phyloP scores from a whole-genome alignment of 352 stramenopile genomes.

The Globisporangium ultimum region DNA sequence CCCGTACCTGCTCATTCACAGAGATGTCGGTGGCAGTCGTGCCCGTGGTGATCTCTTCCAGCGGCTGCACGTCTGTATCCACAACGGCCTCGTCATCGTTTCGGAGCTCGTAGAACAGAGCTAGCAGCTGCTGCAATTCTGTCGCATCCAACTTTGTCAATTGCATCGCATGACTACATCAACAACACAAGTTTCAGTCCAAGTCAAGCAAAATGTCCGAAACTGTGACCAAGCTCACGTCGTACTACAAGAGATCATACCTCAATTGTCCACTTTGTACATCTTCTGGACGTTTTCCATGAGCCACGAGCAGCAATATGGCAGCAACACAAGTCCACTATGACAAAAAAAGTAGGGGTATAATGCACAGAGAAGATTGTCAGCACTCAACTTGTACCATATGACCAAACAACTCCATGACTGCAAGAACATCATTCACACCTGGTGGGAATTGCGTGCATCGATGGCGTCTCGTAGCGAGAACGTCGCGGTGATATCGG shows the following conservation, averaged over 20 bases:
- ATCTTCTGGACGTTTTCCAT: conserved; percentile 39
- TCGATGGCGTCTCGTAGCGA: conserved; percentile 62
- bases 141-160: conserved; percentile 61
- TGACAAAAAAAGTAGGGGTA: neutral
- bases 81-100: conserved; percentile 56
- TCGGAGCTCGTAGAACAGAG: conserved; percentile 62
- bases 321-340: conserved; percentile 68
- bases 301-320: conserved; percentile 65
- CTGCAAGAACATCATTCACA: conserved; percentile 10
- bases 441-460: conserved; percentile 54
- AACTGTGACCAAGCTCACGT: neutral
- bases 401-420: conserved; percentile 1
- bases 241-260: conserved; percentile 18
- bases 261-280: conserved; percentile 35
- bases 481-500: conserved; percentile 56
- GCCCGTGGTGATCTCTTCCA: conserved; percentile 18
- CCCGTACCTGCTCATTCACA: conserved; percentile 4
- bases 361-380: conserved; percentile 5
- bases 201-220: neutral
- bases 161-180: conserved; percentile 23
- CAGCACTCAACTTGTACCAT: neutral
- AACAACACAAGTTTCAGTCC: neutral
- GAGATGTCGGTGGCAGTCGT: conserved; percentile 10
- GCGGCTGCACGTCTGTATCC: conserved; percentile 44
- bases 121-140: conserved; percentile 65